Evolutionary conservation across 352 stramenopile species (phyloP), one percentile per base, ranked within the genome.

Genomic region (Pythium oligandrum): DNA sequence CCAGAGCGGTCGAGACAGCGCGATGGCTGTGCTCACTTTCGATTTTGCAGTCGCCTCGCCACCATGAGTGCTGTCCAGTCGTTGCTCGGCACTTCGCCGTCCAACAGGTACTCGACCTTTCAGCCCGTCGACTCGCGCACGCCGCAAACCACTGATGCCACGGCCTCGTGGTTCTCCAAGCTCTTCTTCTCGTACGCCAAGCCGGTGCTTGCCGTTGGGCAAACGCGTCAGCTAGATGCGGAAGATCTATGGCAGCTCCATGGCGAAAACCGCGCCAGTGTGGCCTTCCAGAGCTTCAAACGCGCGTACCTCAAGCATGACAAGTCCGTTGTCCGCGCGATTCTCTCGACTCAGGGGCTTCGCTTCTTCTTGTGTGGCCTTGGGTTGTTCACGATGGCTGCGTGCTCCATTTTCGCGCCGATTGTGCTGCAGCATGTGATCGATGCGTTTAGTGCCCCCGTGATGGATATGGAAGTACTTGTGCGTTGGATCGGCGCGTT

Each of bases 111-210:
- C 17, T 26, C 17, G 17, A 26, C 17, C 17, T 26, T 26, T 26
- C 17, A 26, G 17, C 17, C 17, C 17, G 17, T 26, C 17, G 17
- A 26, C 17, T 26, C 17, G 17, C 17, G 17, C 17, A 26, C 17
- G 17, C 17, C 17, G 17, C 17, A 26, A 26, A 26, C 17, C 17
- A 26, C 17, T 26, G 17, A 26, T 26, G 17, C 64, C 85, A 53
- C 96, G 86, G 0, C 37, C 3, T 57, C 51, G n/a, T 50, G 40
- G 40, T 35, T 57, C 31, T 57, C 53, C 9, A 48, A 46, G 40
- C 48, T 68, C 31, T 42, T 57, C 11, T 67, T 67, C 44, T 39
- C 8, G 6, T 59, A 60, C 44, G 52, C 61, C 6, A n/a, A 52
- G 6, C 44, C 55, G 4, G 8, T 68, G 40, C 40, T 64, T 10